Evolutionary conservation across 192 early-diverging fungal genomes (phyloP).

Genomic region (Backusella australiensis): DNA sequence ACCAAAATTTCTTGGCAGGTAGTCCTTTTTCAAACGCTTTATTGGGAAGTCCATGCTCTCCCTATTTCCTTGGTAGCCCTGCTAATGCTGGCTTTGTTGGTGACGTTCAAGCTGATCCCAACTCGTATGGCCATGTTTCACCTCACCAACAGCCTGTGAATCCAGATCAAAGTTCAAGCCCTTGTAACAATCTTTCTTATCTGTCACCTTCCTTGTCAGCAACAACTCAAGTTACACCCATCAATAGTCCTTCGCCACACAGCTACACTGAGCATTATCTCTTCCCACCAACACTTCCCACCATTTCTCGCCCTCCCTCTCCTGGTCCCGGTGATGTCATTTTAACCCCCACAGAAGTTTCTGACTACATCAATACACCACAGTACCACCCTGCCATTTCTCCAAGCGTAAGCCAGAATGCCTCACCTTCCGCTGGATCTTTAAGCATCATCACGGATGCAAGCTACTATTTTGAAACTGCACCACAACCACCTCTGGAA

Average conservation of each 20-base stretch:
- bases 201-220: constrained; percentile 7
- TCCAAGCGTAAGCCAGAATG: not conserved
- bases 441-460: not conserved
- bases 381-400: not conserved
- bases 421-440: not conserved
- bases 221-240: constrained; percentile 6
- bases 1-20: constrained; percentile 4
- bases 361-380: not conserved
- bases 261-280: constrained; percentile 7
- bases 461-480: not conserved
- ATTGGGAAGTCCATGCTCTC: not conserved
- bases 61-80: constrained; percentile 5
- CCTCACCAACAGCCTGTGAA: not conserved
- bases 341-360: not conserved
- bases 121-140: not conserved
- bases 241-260: constrained; percentile 6
- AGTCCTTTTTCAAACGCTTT: not conserved
- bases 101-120: not conserved
- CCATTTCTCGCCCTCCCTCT: not conserved
- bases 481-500: not conserved
- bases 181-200: not conserved
- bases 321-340: constrained; percentile 11
- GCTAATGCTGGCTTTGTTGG: not conserved
- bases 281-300: not conserved
- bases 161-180: not conserved